Base-by-base conservation (phyloP, 805 yeast genomes). In the Saturnispora diversa region DNA sequence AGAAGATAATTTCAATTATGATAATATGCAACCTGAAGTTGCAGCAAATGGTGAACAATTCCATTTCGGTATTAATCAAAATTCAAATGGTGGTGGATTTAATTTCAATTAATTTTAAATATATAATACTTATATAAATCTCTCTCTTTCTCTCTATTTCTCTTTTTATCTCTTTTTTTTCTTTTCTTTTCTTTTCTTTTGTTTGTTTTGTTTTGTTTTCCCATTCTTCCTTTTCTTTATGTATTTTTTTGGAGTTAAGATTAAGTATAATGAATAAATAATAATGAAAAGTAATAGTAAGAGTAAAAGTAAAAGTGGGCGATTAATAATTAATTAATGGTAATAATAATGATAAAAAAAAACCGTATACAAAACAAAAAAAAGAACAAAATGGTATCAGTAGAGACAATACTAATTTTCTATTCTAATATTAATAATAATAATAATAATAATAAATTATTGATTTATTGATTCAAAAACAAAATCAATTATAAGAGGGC, bases 11-110 rank as follows among this genome's bases (percentile, higher is more conserved):
- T 22, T 37, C 12, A 35, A 44, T 29, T 42, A 45, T 34, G 55
- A 54, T 12, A 86, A 81, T 54, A 70, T 84, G 64, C 84, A 80
- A 48, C 90, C 90, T 29, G 74, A 79, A 41, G 47, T 49, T 49
- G 74, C 77, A 44, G 42, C 23, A 19, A 42, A 44, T 41, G 95
- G 94, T 31, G 86, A 83, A 53, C 79, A 90, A 36, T 92, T 83
- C 63, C 86, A 87, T 2, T 92, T 92, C 62, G 95, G 95, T 47
- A 75, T 84, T 46, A 69, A 74, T 49, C 73, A 71, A 39, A 77
- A 66, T 47, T 41, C 51, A 37, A 58, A 52, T 43, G 70, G 66
- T 50, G 67, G 65, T 40, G 70, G 70, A 43, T 76, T 74, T 59
- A 68, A 71, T 50, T 76, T 74, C 43, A 62, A 61, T 45, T 60